A percentile compares a stretch with the other conserved stretches of the same genome.
These are phyloP conservation scores for Capronia americana DNA, from an alignment of 2,329 filamentous ascomycete genomes.

Conservation along the genomic window DNA sequence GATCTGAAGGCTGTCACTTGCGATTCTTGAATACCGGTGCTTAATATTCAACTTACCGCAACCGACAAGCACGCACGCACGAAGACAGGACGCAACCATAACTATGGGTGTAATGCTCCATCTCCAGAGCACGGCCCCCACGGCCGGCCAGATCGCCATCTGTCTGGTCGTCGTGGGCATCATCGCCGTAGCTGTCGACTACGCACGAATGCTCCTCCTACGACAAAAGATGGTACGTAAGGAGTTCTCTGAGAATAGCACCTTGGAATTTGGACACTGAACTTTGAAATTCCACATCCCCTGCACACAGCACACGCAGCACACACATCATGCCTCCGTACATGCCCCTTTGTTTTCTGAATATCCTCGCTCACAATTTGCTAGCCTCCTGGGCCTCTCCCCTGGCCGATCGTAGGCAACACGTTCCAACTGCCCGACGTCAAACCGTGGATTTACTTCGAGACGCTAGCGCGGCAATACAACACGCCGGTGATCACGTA, in stretches of 20 bases:
- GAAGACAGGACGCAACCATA: constrained; percentile 18
- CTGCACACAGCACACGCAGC: neutral
- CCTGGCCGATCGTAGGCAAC: constrained; percentile 62
- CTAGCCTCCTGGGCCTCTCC: constrained; percentile 62
- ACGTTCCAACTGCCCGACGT: constrained; percentile 61
- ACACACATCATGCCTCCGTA: too few species aligned
- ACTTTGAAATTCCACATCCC: neutral
- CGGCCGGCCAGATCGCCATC: constrained; percentile 30
- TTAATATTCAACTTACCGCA: neutral
- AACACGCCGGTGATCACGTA: constrained; percentile 60
- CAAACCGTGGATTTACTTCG: constrained; percentile 66
- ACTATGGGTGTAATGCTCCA: constrained; percentile 34
- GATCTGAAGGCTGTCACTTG: too few species aligned
- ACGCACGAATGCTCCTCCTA: constrained; percentile 41
- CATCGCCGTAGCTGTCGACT: constrained; percentile 36
- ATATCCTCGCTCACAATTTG: neutral
- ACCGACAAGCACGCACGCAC: neutral
- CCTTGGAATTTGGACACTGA: neutral
- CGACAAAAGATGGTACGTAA: constrained; percentile 40
- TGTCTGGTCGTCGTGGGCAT: constrained; percentile 27
- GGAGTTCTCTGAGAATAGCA: neutral
- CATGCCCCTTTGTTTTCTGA: neutral
- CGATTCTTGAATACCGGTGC: too few species aligned
- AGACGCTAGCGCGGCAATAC: constrained; percentile 59
- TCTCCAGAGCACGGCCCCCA: constrained; percentile 31